These are phyloP conservation scores for Trichothecium sympodiale DNA, from an alignment of 2,329 filamentous ascomycete genomes.

Conservation along the genomic window DNA sequence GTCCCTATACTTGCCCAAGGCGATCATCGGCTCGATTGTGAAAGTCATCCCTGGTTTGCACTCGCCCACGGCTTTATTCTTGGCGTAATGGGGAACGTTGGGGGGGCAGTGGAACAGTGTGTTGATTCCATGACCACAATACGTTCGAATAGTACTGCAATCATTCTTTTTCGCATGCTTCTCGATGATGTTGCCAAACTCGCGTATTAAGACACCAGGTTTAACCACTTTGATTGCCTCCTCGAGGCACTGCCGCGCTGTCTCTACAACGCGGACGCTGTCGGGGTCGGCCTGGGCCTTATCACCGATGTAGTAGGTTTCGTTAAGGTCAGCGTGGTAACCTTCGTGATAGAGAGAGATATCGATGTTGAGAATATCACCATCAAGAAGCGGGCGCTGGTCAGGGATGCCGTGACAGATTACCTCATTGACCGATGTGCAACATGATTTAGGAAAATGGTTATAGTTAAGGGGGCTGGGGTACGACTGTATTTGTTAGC, in stretches of 20 bases:
- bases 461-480: slow-evolving; percentile 92
- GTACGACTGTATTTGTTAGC: slow-evolving; percentile 56
- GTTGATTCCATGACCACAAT: slow-evolving; percentile 94
- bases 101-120: slow-evolving; percentile 86
- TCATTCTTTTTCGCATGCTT: slow-evolving; percentile 78
- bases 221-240: slow-evolving; percentile 86
- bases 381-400: slow-evolving; percentile 73
- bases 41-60: slow-evolving; percentile 98
- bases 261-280: slow-evolving; percentile 80
- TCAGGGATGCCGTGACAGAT: slow-evolving; percentile 99
- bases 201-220: slow-evolving; percentile 82
- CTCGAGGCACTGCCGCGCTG: slow-evolving; percentile 80
- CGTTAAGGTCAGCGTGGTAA: slow-evolving; percentile 93
- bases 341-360: slow-evolving; percentile 89
- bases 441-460: slow-evolving; percentile 95
- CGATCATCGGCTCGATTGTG: slow-evolving; percentile 98
- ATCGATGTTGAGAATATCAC: slow-evolving; percentile 95
- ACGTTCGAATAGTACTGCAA: slow-evolving; percentile 89
- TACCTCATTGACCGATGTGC: slow-evolving; percentile 91
- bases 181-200: slow-evolving; percentile 91
- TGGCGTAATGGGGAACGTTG: slow-evolving; percentile 93
- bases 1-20: slow-evolving; percentile 79
- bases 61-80: slow-evolving; percentile 92
- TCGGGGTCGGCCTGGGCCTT: slow-evolving; percentile 76
- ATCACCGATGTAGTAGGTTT: slow-evolving; percentile 96